Evolutionary conservation across 2,329 filamentous ascomycete species (phyloP).

Genomic region (Akanthomyces lecanii): DNA sequence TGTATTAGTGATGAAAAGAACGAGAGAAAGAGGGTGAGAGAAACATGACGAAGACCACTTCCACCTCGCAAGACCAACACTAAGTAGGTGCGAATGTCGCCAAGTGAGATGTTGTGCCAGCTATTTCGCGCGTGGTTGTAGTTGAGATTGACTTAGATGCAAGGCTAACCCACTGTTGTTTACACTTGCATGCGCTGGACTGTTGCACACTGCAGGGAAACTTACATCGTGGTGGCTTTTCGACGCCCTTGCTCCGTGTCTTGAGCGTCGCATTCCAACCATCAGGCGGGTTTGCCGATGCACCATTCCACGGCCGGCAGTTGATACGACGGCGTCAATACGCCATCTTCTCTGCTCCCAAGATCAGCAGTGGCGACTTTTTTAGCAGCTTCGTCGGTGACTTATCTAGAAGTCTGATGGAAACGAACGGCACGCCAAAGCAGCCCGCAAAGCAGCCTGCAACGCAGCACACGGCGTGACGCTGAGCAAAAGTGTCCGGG

Average conservation of each 20-base stretch:
- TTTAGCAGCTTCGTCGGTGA: neutral
- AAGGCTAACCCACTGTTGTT: neutral
- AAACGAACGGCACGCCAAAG: neutral
- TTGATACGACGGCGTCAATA: neutral
- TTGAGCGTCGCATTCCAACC: slow-evolving; percentile 1
- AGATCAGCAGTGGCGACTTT: neutral
- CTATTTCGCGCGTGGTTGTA: slow-evolving; percentile 2
- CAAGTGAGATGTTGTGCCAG: neutral
- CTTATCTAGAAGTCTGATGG: neutral
- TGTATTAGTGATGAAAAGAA: too few species aligned
- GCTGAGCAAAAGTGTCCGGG: too few species aligned
- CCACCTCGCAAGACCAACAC: neutral
- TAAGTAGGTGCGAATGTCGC: neutral
- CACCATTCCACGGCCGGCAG: slow-evolving; percentile 1
- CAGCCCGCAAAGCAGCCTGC: too few species aligned
- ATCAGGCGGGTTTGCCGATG: neutral
- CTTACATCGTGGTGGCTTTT: neutral
- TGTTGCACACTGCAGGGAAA: neutral
- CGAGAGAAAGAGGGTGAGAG: too few species aligned
- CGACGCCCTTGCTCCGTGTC: neutral
- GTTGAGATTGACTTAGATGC: slow-evolving; percentile 14
- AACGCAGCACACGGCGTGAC: too few species aligned
- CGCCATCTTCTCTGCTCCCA: neutral
- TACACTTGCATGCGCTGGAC: neutral
- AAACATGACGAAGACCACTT: too few species aligned